Evolutionary conservation across 2,329 filamentous ascomycete species (phyloP), one percentile per base, ranked within the genome.

Genomic region (Arthroderma sp.): DNA sequence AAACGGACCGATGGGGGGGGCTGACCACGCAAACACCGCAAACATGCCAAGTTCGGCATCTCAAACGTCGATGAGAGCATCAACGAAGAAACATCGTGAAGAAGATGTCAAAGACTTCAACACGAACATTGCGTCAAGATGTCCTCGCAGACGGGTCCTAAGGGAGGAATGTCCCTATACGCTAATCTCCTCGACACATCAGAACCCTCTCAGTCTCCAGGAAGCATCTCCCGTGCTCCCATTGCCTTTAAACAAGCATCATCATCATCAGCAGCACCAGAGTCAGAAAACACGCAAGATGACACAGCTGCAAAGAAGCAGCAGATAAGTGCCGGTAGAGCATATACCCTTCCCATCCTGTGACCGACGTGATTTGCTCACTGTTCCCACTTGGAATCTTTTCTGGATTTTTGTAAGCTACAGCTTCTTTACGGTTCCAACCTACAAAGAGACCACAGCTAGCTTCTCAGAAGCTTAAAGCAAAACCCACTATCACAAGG

Each of bases 361-460:
- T 50, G 50, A 40, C 40, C 46, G 48, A 46, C 41, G 37, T 50
- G 52, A 59, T 61, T 61, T 66, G 63, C 73, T 77, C 66, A 75
- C 68, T 62, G 57, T 63, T 43, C 57, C 52, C 44, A 54, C 46
- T 54, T 55, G 51, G 52, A 51, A 9, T 48, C 54, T 53, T 48
- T 56, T 50, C 52, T 54, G 42, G 46, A 39, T 56, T 41, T 36
- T 40, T 39, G 36, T 36, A 54, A 42, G 48, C 22, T 50, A 47
- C 64, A 75, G 71, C 75, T 62, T 78, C 83, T 57, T 72, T 93
- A 51, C 82, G 83, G 62, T 94, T 94, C 68, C 86, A 93, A 62
- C 86, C 86, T 42, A 87, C 87, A 53, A 84, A 84, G 57, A 77
- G 85, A 49, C 84, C 85, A 27, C 78, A 86, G 56, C 54, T 82